A percentile compares a stretch with the other conserved stretches of the same genome.
These are phyloP conservation scores for Piper longum DNA, from an alignment of 164 flowering plant species.

Conservation along the genomic window DNA sequence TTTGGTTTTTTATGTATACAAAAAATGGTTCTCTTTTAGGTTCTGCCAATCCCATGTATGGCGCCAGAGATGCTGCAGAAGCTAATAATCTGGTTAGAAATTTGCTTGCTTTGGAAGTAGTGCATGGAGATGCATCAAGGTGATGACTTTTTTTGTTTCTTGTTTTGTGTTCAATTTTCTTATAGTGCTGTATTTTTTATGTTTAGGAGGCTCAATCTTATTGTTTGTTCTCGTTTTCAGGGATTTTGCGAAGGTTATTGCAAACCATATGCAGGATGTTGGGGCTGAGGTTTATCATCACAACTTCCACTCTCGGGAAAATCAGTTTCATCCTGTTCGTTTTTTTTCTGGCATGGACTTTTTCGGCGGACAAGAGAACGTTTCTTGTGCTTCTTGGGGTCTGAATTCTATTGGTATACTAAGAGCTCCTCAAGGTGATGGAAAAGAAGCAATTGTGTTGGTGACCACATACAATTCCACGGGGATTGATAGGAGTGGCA, in stretches of 20 bases:
- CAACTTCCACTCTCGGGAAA: conserved; percentile 39
- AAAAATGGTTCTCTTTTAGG: conserved; percentile 23
- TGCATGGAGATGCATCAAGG: conserved; percentile 27
- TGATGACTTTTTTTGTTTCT: conserved; percentile 15
- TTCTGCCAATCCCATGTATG: conserved; percentile 70
- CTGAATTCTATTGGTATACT: conserved; percentile 67
- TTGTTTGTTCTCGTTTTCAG: conserved; percentile 22
- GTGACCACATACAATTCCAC: conserved; percentile 75
- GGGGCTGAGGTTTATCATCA: conserved; percentile 81
- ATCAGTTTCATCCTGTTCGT: conserved; percentile 53
- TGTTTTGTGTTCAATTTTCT: not conserved
- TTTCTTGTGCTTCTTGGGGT: conserved; percentile 33
- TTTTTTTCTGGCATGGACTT: conserved; percentile 50
- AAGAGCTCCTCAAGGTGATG: conserved; percentile 96
- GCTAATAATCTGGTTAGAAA: conserved; percentile 51
- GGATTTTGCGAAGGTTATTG: conserved; percentile 40
- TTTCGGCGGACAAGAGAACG: conserved; percentile 25
- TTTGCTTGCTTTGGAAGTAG: conserved; percentile 21
- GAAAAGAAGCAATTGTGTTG: conserved; percentile 90
- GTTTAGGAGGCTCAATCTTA: not conserved
- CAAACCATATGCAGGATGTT: conserved; percentile 41
- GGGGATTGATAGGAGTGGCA: conserved; percentile 31
- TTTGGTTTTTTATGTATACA: not conserved
- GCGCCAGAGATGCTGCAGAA: conserved; percentile 40
- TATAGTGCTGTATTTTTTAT: not conserved